A percentile compares a stretch with the other conserved stretches of the same genome.
Conservation (phyloP, 306 rosid genomes). For the Begonia fuchsioides region DNA sequence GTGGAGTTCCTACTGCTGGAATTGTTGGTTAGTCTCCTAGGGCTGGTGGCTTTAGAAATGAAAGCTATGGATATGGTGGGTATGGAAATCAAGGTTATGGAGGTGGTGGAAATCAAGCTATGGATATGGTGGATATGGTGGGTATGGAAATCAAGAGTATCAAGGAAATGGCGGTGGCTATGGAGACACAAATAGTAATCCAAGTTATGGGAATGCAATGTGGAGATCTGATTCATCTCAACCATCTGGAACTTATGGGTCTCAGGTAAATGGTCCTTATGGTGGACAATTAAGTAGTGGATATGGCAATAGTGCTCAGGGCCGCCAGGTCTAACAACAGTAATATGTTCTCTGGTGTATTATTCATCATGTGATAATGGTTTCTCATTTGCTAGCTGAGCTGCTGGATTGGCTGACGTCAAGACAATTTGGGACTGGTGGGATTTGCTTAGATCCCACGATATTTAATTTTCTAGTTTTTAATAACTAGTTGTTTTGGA, state of each 20-base stretch:
- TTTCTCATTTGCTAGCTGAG: too few relatives aligned
- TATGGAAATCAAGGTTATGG: constrained; percentile 33
- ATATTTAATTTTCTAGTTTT: constrained; percentile 68
- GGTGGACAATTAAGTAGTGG: constrained; percentile 51
- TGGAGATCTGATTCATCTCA: constrained; percentile 90
- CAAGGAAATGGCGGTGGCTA: constrained; percentile 72
- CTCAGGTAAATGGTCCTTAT: constrained; percentile 48
- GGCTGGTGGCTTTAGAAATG: constrained; percentile 79
- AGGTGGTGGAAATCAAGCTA: constrained; percentile 33
- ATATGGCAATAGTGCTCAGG: constrained; percentile 48
- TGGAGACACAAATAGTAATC: constrained; percentile 71
- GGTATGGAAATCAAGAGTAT: constrained; percentile 44
- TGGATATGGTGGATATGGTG: constrained; percentile 90
- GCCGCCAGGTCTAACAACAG: constrained; percentile 73
- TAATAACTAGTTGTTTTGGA: constrained; percentile 60
- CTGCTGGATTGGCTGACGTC: constrained; percentile 9
- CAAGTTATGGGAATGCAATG: constrained; percentile 71
- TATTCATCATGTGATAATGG: too few relatives aligned
- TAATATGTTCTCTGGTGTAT: constrained; percentile 13
- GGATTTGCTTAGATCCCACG: constrained; percentile 89
- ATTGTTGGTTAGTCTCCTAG: constrained; percentile 87
- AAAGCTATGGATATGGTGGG: constrained; percentile 82
- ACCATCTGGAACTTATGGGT: constrained; percentile 59
- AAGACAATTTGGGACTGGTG: constrained; percentile 76
- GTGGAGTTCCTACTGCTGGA: constrained; percentile 60